Percentiles rank a stretch among this genome's conserved stretches.
These are phyloP conservation scores for Jimgerdemannia lactiflua DNA, from an alignment of 192 early-diverging fungal genomes.

Conservation along the genomic window DNA sequence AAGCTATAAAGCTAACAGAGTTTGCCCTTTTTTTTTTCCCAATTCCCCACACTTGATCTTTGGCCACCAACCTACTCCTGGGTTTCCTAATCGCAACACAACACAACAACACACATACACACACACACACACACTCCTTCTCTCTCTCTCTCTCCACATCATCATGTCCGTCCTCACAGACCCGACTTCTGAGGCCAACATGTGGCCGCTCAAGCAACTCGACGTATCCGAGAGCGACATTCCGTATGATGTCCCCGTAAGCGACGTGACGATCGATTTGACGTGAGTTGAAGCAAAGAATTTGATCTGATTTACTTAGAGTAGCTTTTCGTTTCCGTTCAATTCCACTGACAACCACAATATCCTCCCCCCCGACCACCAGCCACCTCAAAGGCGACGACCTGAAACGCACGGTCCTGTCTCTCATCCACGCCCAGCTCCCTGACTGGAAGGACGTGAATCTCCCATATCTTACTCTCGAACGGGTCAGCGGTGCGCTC, in stretches of 20 bases:
- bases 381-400: slow-evolving; percentile 22
- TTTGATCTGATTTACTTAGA: neutral
- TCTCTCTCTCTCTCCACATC: neutral
- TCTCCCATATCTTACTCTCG: slow-evolving; percentile 24
- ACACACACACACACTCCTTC: neutral
- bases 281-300: neutral
- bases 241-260: neutral
- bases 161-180: neutral
- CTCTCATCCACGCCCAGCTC: slow-evolving; percentile 10
- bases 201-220: neutral
- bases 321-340: neutral
- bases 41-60: too few relatives aligned
- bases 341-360: neutral
- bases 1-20: too few relatives aligned
- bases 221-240: neutral
- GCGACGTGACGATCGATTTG: neutral
- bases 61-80: too few relatives aligned
- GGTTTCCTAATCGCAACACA: too few relatives aligned
- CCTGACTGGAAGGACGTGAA: slow-evolving; percentile 25
- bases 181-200: neutral
- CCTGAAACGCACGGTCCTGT: slow-evolving; percentile 4
- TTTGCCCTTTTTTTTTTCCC: too few relatives aligned
- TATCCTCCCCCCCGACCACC: neutral
- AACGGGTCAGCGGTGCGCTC: slow-evolving; percentile 66
- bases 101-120: too few relatives aligned